These are phyloP conservation scores for Paecilomyces dactylethromorphus DNA, from an alignment of 2,329 filamentous ascomycete species.

Conservation along the genomic window DNA sequence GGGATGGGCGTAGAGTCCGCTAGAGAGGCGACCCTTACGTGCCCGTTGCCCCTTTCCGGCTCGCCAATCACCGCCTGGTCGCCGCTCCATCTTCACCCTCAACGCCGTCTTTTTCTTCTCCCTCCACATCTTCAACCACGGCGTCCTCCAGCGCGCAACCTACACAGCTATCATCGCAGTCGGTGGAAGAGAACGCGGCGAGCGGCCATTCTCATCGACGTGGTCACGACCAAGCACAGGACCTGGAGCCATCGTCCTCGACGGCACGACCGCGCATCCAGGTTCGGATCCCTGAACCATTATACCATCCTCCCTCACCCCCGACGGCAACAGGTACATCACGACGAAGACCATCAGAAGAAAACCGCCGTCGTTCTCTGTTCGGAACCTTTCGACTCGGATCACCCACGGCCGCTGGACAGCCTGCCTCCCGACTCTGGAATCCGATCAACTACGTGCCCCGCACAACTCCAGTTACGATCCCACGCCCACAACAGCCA, in stretches of 20 bases:
- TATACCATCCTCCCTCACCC: conserved; percentile 9
- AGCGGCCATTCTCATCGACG: not conserved
- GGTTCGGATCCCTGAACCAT: not conserved
- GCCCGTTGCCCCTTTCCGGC: conserved; percentile 3
- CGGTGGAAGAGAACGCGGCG: conserved; percentile 24
- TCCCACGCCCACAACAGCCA: conserved; percentile 24
- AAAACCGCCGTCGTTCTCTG: conserved; percentile 6
- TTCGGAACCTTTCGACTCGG: conserved; percentile 8
- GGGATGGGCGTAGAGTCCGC: not conserved
- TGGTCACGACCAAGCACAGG: not conserved
- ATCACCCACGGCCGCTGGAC: conserved; percentile 13
- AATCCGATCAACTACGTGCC: conserved; percentile 58
- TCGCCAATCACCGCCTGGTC: conserved; percentile 16
- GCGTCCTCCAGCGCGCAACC: conserved; percentile 14
- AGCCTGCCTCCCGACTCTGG: conserved; percentile 49
- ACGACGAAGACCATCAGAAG: not conserved
- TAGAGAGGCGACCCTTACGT: not conserved
- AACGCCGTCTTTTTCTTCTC: not conserved
- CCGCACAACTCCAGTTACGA: conserved; percentile 43
- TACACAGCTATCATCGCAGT: conserved; percentile 29
- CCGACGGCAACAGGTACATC: conserved; percentile 3
- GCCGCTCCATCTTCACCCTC: conserved; percentile 4
- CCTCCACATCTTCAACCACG: conserved; percentile 17
- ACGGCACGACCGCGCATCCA: conserved; percentile 3
- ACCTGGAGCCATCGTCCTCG: conserved; percentile 1